Base-by-base conservation (phyloP, 352 stramenopile species). In the Phytophthora vignae region DNA sequence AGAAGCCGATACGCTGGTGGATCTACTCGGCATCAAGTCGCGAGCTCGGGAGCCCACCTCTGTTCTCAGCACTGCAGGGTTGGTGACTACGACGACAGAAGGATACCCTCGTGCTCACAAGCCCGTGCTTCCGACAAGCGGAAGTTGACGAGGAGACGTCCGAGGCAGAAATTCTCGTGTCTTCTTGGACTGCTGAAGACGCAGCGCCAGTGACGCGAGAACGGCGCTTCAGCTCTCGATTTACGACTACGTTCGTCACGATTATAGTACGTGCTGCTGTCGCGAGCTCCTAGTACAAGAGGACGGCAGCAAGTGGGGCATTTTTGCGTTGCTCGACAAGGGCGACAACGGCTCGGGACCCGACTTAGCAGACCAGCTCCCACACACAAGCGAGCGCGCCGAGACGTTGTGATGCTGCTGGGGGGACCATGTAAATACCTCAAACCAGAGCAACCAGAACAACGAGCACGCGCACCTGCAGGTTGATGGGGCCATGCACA, bases 281-380 rank as follows among this genome's bases (percentile, higher is more conserved):
- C 71, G 49, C 54, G 36, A 82, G 78, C 67, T 87, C 78, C 61
- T 77, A 29, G 4, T 29, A 71, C 53, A 66, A 86, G 44, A 89
- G 82, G 82, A 75, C 67, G 12, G 42, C 56, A 77, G 38, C 71
- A 73, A 21, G 22, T 87, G n/a, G 69, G 71, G 55, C 55, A 60
- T 84, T 29, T 90, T 90, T 63, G 71, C 79, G 36, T 44, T 72
- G 22, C 78, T 89, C 11, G 82, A 90, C 59, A 76, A 69, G 25
- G 82, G 85, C 64, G 65, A 71, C 21, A 82, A 90, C 71, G 69
- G 82, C 46, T 90, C 73, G 1, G 71, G 76, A 3, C 60, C 81
- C 25, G 80, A 88, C 38, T 59, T 91, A 29, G 78, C 74, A 19
- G 64, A 69, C 25, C 81, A 89, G 44, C 78, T 90, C 33, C 55